Conservation (phyloP, 371 early-diverging fungal species). For the Parasitella parasitica region DNA sequence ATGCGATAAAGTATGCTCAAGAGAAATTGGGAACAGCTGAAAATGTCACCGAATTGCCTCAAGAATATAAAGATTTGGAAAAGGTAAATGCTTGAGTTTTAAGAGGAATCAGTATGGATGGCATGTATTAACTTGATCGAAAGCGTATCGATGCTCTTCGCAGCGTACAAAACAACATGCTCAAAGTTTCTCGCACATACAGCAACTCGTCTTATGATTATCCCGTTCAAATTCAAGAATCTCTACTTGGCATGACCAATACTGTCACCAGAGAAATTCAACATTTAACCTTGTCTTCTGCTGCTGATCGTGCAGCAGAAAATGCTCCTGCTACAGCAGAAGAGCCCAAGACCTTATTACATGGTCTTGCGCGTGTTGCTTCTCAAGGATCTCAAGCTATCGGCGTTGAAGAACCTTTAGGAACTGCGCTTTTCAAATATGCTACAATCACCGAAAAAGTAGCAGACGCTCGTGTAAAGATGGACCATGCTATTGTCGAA, state of each 20-base stretch:
- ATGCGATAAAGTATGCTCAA: conserved; percentile 66
- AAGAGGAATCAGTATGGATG: too few relatives aligned
- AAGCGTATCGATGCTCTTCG: conserved; percentile 68
- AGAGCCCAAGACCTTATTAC: conserved; percentile 63
- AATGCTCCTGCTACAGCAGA: not conserved
- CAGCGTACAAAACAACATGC: conserved; percentile 61
- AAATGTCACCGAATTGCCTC: conserved; percentile 87
- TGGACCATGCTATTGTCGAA: conserved; percentile 67
- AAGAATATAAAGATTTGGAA: conserved; percentile 83
- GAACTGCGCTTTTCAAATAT: conserved; percentile 81
- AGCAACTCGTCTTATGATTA: conserved; percentile 72
- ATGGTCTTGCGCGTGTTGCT: conserved; percentile 75
- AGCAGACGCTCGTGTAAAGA: conserved; percentile 72
- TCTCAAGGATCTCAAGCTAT: conserved; percentile 51
- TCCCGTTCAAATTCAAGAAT: conserved; percentile 72
- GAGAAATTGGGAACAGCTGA: conserved; percentile 80
- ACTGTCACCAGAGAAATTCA: conserved; percentile 65
- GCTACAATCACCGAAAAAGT: conserved; percentile 79
- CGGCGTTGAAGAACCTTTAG: conserved; percentile 77
- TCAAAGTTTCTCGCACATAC: conserved; percentile 72
- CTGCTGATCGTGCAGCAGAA: conserved; percentile 41
- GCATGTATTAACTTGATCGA: not conserved
- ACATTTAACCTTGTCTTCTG: conserved; percentile 53
- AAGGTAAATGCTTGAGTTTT: too few relatives aligned
- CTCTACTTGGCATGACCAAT: conserved; percentile 62